Evolutionary conservation across 176 grass and related monocot species (phyloP), one percentile per base, ranked within the genome.

Genomic region (Hsuehochloa calcarea): DNA sequence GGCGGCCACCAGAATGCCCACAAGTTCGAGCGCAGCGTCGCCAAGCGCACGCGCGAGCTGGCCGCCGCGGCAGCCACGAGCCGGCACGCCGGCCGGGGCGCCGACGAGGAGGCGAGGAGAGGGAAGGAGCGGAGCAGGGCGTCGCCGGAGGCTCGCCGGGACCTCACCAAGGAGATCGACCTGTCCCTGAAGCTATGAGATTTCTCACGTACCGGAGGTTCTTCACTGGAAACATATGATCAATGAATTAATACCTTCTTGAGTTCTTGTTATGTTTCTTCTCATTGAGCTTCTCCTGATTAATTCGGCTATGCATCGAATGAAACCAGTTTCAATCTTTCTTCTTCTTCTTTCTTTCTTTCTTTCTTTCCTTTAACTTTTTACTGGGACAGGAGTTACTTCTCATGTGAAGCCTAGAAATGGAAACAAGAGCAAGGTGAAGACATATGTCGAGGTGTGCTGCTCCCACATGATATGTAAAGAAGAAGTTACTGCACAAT

Each of bases 1-100:
- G 95, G 95, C 25, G 95, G 92, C 25, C 95, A 97, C 78, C 95
- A 97, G 92, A 97, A 97, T 60, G 95, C 92, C 44, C 95, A 97
- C 92, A 97, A 97, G 88, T 81, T 91, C 50, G 92, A 97, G 86
- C 84, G 90, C 60, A 91, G 92, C 87, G 76, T 92, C 72, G 88
- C 85, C 71, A 94, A 89, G 79, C 88, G 87, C 61, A 86, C 66
- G 1, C 65, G 82, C 8, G 90, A 92, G 85, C 75, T 88, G 22
- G 85, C 78, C 1, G 81, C 89, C 34, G 68, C 87, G 13, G 81
- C 85, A 4, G 85, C 89, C 22, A 61, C 87, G 12, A 78, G 86
- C 27, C 74, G 60, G 5, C 80, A 74, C 10, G 54, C 14, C 0
- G 82, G 35, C n/a, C 61, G 71, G 11, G 37, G 61, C 41, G 45